Conservation (phyloP, 306 rosid genomes). For the Luffa aegyptiaca region DNA sequence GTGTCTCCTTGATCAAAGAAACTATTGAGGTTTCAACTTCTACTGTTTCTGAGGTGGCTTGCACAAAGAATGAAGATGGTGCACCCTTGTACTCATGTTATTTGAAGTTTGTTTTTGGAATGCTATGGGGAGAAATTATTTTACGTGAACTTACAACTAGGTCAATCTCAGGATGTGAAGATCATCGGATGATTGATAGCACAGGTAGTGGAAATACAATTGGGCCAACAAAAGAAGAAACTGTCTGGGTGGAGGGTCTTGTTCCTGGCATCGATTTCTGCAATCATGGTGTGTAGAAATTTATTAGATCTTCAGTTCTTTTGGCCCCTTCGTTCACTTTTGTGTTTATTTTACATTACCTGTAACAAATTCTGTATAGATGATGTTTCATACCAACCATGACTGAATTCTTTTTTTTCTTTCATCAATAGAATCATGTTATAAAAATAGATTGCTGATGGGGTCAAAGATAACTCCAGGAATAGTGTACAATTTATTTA, state of each 20-base stretch:
- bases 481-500: neutral
- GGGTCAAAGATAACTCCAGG: neutral
- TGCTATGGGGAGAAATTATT: neutral
- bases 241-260: conserved; percentile 96
- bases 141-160: conserved; percentile 5
- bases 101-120: neutral
- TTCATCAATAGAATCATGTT: neutral
- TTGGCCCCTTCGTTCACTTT: neutral
- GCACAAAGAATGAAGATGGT: conserved; percentile 37
- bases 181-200: conserved; percentile 20
- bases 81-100: neutral
- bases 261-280: conserved; percentile 96
- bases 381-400: neutral
- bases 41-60: conserved; percentile 10
- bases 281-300: conserved; percentile 63
- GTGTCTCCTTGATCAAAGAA: conserved; percentile 18
- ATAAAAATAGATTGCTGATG: neutral
- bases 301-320: neutral
- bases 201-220: conserved; percentile 30
- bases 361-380: neutral
- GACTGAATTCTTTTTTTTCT: neutral
- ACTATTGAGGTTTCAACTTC: conserved; percentile 14
- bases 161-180: conserved; percentile 36
- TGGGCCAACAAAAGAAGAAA: conserved; percentile 31
- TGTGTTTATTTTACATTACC: neutral